Conservation (phyloP, 768 basidiomycete species). For the Lentinus tigrinus region DNA sequence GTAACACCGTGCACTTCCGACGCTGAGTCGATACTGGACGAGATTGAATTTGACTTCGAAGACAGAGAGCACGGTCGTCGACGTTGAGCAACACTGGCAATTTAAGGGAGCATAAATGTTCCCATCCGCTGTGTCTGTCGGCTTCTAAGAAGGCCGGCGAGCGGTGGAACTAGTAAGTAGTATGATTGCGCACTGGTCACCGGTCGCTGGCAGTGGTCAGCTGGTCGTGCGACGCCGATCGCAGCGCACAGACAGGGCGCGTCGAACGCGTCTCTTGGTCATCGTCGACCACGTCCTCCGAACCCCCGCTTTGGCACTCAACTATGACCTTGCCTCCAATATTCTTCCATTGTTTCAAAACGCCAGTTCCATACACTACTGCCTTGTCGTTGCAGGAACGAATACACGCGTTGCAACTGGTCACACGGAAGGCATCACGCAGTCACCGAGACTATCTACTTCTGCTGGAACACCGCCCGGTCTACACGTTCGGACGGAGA, state of each 20-base stretch:
- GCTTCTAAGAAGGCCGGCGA: neutral
- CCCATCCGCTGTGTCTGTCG: neutral
- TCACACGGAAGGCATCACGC: constrained; percentile 41
- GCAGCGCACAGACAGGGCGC: too few relatives aligned
- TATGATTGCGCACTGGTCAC: neutral
- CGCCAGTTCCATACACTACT: constrained; percentile 74
- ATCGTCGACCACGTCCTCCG: neutral
- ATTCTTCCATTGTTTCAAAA: constrained; percentile 72
- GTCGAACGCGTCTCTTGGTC: neutral
- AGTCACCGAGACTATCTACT: constrained; percentile 63
- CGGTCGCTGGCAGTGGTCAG: too few relatives aligned
- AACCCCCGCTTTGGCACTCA: neutral
- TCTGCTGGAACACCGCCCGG: constrained; percentile 87
- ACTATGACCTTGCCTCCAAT: constrained; percentile 56
- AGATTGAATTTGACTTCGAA: too few relatives aligned
- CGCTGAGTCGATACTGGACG: too few relatives aligned
- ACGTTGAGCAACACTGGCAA: neutral
- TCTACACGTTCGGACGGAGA: constrained; percentile 92
- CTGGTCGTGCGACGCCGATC: too few relatives aligned
- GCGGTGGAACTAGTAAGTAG: too few relatives aligned
- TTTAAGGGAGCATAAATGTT: neutral
- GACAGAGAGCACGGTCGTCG: neutral
- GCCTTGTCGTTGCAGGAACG: constrained; percentile 71
- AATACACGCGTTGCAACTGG: constrained; percentile 66
- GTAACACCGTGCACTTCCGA: too few relatives aligned